These are phyloP conservation scores for Linnemannia zychae DNA, from an alignment of 192 early-diverging fungal species.

Conservation along the genomic window DNA sequence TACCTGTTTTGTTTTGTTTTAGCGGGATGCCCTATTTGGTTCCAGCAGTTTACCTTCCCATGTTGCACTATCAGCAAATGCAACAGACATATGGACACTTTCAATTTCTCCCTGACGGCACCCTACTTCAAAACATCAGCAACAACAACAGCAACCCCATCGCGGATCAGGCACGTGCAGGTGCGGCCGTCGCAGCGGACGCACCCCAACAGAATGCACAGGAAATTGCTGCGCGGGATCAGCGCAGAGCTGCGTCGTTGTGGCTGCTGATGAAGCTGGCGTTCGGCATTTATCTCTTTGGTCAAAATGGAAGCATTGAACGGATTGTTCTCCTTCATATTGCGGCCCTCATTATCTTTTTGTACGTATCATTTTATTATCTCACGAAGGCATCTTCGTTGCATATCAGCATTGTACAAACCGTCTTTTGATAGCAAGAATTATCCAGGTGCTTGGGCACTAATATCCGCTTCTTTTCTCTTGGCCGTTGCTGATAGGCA, in stretches of 20 bases:
- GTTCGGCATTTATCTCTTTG: constrained; percentile 71
- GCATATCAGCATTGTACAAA: neutral
- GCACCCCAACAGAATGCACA: constrained; percentile 31
- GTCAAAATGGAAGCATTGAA: constrained; percentile 70
- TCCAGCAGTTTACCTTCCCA: constrained; percentile 39
- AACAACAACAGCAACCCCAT: constrained; percentile 9
- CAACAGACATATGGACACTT: constrained; percentile 14
- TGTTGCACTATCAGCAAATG: constrained; percentile 41
- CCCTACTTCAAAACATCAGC: constrained; percentile 16
- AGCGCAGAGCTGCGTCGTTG: constrained; percentile 60
- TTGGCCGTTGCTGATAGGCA: constrained; percentile 34
- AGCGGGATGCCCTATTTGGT: constrained; percentile 61
- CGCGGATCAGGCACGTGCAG: constrained; percentile 10
- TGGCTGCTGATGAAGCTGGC: constrained; percentile 74
- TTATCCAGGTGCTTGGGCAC: neutral
- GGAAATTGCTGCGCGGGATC: constrained; percentile 46
- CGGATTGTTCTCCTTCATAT: constrained; percentile 69
- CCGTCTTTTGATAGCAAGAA: neutral
- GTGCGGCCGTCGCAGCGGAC: constrained; percentile 13
- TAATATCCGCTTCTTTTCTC: neutral
- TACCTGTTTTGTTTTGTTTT: neutral
- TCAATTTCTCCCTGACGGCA: neutral
- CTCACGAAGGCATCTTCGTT: neutral
- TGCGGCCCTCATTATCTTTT: constrained; percentile 68
- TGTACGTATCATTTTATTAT: constrained; percentile 48